Conservation (phyloP, 169 alveolate species). For the Cryptosporidium ubiquitum region DNA sequence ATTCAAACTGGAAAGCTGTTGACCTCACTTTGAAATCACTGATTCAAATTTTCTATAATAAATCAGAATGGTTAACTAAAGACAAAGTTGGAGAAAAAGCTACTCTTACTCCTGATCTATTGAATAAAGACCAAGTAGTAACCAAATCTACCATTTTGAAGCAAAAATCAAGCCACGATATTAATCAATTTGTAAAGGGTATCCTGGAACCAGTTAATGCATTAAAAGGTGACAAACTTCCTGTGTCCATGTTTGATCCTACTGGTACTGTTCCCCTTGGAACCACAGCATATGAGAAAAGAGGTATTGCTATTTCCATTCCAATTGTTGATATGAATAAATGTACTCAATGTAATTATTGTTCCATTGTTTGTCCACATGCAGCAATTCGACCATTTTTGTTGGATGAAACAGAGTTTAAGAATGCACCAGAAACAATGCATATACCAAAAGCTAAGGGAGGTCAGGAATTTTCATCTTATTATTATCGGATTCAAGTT, state of each 20-base stretch:
- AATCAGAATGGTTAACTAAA: slow-evolving; percentile 3
- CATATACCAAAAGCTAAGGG: slow-evolving; percentile 76
- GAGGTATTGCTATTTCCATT: slow-evolving; percentile 78
- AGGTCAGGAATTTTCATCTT: slow-evolving; percentile 76
- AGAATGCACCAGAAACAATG: slow-evolving; percentile 76
- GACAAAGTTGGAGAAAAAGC: not conserved
- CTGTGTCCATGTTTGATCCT: slow-evolving; percentile 78
- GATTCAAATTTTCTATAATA: slow-evolving; percentile 45
- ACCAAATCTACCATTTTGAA: not conserved
- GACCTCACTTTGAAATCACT: slow-evolving; percentile 69
- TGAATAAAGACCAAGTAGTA: not conserved
- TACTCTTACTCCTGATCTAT: not conserved
- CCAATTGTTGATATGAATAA: slow-evolving; percentile 82
- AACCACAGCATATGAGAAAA: slow-evolving; percentile 78
- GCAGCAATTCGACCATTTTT: slow-evolving; percentile 81
- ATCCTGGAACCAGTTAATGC: slow-evolving; percentile 65
- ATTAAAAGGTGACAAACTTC: slow-evolving; percentile 76
- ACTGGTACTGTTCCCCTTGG: slow-evolving; percentile 79
- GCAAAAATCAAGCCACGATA: not conserved
- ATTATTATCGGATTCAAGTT: slow-evolving; percentile 80
- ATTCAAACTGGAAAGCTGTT: slow-evolving; percentile 74
- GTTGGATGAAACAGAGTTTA: slow-evolving; percentile 74
- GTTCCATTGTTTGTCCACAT: slow-evolving; percentile 81
- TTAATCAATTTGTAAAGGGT: slow-evolving; percentile 26
- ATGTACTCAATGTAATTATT: slow-evolving; percentile 81